Evolutionary conservation across 495 filamentous ascomycete species (phyloP), one percentile per base, ranked within the genome.

Genomic region (Polyplosphaeria fusca): DNA sequence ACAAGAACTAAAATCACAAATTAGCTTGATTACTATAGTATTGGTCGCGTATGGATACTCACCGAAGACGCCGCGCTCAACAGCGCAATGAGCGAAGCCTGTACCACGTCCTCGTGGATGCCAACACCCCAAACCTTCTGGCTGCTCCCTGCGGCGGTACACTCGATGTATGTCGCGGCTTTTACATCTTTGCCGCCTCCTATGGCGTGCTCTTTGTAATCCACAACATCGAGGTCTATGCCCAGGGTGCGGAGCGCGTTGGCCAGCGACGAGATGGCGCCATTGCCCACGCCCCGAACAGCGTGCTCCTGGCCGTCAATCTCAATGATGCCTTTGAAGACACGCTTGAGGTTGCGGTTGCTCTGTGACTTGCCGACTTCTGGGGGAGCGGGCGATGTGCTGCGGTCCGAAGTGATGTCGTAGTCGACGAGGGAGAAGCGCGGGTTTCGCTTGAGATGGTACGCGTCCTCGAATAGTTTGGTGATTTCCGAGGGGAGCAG

Each of bases 141-240:
- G 26, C 77, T 76, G 40, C 76, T 82, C 16, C 83, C 83, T n/a
- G 82, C 73, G 32, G 86, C 81, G 37, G 82, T 87, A 70, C 90
- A 95, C 71, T 97, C 87, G 55, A 98, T 96, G 63, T 91, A 98
- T 12, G 89, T 91, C 14, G 88, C 92, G 35, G 91, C 92, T 77
- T 93, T 95, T 62, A 87, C 86, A 45, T 90, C 85, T 49, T 79
- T 79, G 41, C 88, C 87, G 11, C 77, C 74, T 52, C 89, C 90
- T 61, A 97, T 89, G 23, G 90, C 86, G 73, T 97, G 94, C 70
- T 96, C 94, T 74, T 95, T 96, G 72, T 97, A 97, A 68, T 96
- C 89, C 43, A 81, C 81, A 47, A 97, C 92, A 68, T 98, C 91
- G 2, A 98, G 77, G 63, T 96, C 87, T 39, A 97, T 85, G 26